Conservation (phyloP, 2,329 filamentous ascomycete genomes). For the Epichloe hybrida region DNA sequence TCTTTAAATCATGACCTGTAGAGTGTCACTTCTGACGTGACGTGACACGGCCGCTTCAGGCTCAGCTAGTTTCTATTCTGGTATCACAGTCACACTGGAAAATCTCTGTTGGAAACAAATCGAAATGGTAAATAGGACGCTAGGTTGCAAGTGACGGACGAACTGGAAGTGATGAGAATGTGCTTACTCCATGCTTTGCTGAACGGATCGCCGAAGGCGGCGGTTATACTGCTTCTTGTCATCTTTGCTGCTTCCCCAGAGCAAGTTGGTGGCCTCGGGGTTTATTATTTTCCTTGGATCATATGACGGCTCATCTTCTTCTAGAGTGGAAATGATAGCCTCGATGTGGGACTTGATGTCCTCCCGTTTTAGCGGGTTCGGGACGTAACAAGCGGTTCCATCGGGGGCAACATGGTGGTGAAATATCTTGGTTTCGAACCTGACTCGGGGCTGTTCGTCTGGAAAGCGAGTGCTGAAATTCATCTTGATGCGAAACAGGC, state of each 20-base stretch:
- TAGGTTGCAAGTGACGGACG: not conserved
- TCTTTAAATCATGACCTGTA: not conserved
- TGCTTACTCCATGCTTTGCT: slow-evolving; percentile 48
- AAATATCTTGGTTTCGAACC: slow-evolving; percentile 68
- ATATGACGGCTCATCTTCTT: slow-evolving; percentile 77
- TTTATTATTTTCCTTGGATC: slow-evolving; percentile 83
- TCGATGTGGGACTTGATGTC: slow-evolving; percentile 76
- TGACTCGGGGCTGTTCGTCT: slow-evolving; percentile 72
- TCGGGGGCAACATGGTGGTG: slow-evolving; percentile 75
- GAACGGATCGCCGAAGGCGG: slow-evolving; percentile 64
- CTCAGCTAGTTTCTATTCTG: not conserved
- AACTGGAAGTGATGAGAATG: not conserved
- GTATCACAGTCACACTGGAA: slow-evolving; percentile 16
- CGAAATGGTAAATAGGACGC: too few species aligned
- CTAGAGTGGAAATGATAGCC: slow-evolving; percentile 66
- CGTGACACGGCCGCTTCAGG: not conserved
- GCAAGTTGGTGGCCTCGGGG: slow-evolving; percentile 71
- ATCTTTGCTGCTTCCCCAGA: slow-evolving; percentile 61
- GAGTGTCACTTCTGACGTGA: not conserved
- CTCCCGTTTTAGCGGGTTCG: slow-evolving; percentile 45
- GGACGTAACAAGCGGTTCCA: slow-evolving; percentile 73
- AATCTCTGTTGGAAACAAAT: slow-evolving; percentile 15
- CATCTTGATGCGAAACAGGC: slow-evolving; percentile 71
- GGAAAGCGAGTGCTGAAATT: slow-evolving; percentile 76
- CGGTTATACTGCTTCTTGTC: slow-evolving; percentile 79